Conservation (phyloP, 495 filamentous ascomycete species). For the Hamigera avellanea region DNA sequence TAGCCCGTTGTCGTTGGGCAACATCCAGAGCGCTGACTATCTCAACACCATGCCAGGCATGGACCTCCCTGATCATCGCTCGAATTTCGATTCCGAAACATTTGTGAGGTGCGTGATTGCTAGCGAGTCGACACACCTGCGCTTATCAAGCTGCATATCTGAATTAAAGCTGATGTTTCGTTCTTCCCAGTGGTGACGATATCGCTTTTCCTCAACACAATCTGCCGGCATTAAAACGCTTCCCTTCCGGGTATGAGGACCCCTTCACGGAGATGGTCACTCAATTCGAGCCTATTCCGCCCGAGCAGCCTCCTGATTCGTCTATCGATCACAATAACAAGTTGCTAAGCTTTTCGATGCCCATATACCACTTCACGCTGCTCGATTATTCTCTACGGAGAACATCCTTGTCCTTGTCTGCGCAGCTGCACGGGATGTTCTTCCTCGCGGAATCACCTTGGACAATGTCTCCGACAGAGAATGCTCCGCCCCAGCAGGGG, state of each 20-base stretch:
- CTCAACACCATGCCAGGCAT: constrained; percentile 39
- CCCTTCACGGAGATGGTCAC: constrained; percentile 45
- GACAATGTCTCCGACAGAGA: constrained; percentile 52
- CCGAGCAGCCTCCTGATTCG: constrained; percentile 27
- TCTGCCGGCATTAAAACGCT: constrained; percentile 26
- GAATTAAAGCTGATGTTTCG: neutral
- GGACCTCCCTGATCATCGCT: constrained; percentile 43
- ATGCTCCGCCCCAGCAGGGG: constrained; percentile 44
- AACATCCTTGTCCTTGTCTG: constrained; percentile 53
- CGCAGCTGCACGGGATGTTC: constrained; percentile 91
- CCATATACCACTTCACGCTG: constrained; percentile 54
- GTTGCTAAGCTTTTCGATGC: constrained; percentile 66
- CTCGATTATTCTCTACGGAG: constrained; percentile 56
- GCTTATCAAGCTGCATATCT: neutral
- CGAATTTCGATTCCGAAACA: constrained; percentile 47
- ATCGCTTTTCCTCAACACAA: constrained; percentile 26
- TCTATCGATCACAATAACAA: constrained; percentile 64
- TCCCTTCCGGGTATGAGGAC: constrained; percentile 51
- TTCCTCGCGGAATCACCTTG: constrained; percentile 78
- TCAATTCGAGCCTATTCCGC: constrained; percentile 39
- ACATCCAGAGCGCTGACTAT: constrained; percentile 42
- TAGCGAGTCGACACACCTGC: neutral
- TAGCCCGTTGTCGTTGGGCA: constrained; percentile 39
- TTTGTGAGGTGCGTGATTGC: constrained; percentile 41
- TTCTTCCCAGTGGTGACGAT: constrained; percentile 22